Percentiles rank a stretch among this genome's conserved stretches.
Evolutionary conservation across 495 filamentous ascomycete genomes (phyloP).

Genomic region (Penicillium samsonianum): DNA sequence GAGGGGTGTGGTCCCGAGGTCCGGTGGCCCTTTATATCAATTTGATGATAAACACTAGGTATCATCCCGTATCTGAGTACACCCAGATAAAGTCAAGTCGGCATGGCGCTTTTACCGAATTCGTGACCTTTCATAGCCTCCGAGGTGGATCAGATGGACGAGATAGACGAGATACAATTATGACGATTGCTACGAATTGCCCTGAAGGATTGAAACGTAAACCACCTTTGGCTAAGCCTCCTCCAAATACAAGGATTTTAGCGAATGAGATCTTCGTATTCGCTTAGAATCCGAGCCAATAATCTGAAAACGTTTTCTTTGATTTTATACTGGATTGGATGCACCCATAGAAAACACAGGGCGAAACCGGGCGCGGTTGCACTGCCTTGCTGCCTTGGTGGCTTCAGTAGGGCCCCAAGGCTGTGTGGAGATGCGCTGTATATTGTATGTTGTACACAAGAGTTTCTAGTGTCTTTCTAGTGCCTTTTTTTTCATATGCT

Average conservation of each 20-base stretch:
- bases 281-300: neutral
- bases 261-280: neutral
- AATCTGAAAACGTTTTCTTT: neutral
- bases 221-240: neutral
- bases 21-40: neutral
- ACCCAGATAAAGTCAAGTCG: neutral
- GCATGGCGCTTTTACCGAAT: neutral
- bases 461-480: neutral
- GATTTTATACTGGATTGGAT: neutral
- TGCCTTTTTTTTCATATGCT: neutral
- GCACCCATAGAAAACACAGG: neutral
- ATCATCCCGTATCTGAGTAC: neutral
- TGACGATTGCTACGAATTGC: neutral
- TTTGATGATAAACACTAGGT: neutral
- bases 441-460: neutral
- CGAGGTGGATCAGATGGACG: neutral
- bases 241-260: neutral
- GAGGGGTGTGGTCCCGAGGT: neutral
- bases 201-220: neutral
- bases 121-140: neutral
- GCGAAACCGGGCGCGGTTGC: slow-evolving; percentile 10
- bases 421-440: neutral
- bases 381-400: slow-evolving; percentile 10
- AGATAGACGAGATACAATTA: neutral
- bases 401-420: slow-evolving; percentile 3